A percentile compares a stretch with the other conserved stretches of the same genome.
Conservation (phyloP, 345 rosid genomes). For the Camelina neglecta region DNA sequence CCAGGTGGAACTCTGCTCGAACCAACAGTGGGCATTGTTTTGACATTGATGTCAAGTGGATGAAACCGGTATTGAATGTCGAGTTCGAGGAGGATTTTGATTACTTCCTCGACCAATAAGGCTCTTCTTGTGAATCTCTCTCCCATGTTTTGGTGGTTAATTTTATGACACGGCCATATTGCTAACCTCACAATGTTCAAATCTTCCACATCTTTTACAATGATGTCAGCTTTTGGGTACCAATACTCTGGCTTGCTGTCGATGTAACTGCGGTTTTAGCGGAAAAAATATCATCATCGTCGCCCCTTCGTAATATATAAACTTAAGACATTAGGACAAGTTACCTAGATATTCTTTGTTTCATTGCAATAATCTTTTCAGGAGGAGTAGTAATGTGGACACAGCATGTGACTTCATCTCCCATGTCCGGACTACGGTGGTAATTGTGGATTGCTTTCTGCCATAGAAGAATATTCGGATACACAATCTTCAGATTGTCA, state of each 20-base stretch:
- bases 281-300: not conserved
- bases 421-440: constrained; percentile 93
- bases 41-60: constrained; percentile 72
- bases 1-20: constrained; percentile 53
- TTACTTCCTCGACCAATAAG: constrained; percentile 67
- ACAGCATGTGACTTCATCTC: constrained; percentile 63
- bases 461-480: constrained; percentile 70
- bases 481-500: constrained; percentile 78
- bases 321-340: not conserved
- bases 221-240: constrained; percentile 56
- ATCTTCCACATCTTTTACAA: constrained; percentile 58
- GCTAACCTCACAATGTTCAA: constrained; percentile 59
- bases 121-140: constrained; percentile 65
- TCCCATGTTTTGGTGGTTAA: constrained; percentile 71
- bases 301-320: not conserved
- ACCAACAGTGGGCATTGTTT: constrained; percentile 50
- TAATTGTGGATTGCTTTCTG: constrained; percentile 68
- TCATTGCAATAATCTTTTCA: constrained; percentile 65
- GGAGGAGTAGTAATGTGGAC: constrained; percentile 74
- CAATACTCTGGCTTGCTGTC: constrained; percentile 79
- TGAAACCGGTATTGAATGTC: constrained; percentile 67
- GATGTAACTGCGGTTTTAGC: constrained; percentile 49
- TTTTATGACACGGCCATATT: constrained; percentile 66
- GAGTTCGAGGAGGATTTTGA: constrained; percentile 63
- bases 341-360: constrained; percentile 67